These are phyloP conservation scores for Anacardium occidentale DNA, from an alignment of 345 rosid species.

Conservation along the genomic window DNA sequence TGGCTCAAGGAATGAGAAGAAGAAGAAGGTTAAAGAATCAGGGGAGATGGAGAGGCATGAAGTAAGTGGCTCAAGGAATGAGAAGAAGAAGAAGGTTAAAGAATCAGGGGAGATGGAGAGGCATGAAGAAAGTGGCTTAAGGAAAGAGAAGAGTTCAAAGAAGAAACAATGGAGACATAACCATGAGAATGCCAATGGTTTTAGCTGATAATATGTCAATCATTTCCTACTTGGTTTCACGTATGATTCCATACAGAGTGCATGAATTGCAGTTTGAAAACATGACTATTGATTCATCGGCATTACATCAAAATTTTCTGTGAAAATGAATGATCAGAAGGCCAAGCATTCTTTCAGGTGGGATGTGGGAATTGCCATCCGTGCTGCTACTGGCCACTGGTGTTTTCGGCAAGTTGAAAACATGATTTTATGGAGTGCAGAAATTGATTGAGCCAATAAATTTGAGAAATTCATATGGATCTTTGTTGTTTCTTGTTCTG, in stretches of 20 bases:
- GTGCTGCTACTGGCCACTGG: neutral
- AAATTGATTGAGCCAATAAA: neutral
- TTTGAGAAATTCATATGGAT: neutral
- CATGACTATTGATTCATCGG: too few species aligned
- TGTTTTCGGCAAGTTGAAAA: neutral
- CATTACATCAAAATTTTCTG: neutral
- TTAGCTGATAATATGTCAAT: constrained; percentile 8
- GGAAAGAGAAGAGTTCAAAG: constrained; percentile 31
- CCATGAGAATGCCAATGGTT: constrained; percentile 19
- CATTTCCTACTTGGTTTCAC: neutral
- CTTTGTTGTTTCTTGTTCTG: neutral
- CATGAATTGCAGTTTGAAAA: neutral
- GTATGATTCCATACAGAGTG: neutral
- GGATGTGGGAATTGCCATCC: neutral
- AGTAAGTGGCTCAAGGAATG: too few species aligned
- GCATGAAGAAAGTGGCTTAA: constrained; percentile 30
- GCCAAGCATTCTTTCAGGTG: neutral
- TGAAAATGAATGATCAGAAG: neutral
- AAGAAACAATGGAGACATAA: constrained; percentile 31
- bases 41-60: constrained; percentile 19
- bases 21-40: constrained; percentile 36
- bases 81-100: constrained; percentile 41
- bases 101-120: constrained; percentile 26
- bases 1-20: constrained; percentile 35
- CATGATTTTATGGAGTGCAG: neutral